Conservation (phyloP, 257 asterid genomes). For the Prunella vulgaris region DNA sequence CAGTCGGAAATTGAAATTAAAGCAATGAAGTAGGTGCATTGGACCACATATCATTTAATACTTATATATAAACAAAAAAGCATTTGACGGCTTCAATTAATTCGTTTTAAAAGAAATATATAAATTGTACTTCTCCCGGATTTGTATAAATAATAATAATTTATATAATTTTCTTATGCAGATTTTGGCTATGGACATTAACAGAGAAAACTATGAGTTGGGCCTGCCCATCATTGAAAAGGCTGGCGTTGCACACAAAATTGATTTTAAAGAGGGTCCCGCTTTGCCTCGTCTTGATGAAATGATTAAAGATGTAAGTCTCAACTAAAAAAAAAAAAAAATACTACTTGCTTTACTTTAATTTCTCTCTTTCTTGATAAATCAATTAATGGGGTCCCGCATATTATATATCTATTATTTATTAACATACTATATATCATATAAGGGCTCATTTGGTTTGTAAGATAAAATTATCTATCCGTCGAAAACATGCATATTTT, state of each 20-base stretch:
- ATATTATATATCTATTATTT: no score
- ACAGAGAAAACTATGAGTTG: slow-evolving; percentile 66
- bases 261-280: slow-evolving; percentile 53
- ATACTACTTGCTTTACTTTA: neutral
- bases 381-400: no score
- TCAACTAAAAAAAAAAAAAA: no score
- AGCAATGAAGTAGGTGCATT: neutral
- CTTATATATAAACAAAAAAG: neutral
- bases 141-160: neutral
- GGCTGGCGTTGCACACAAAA: slow-evolving; percentile 84
- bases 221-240: slow-evolving; percentile 68
- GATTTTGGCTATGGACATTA: slow-evolving; percentile 94
- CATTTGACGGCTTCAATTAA: neutral
- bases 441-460: no score
- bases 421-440: no score
- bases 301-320: slow-evolving; percentile 18
- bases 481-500: no score
- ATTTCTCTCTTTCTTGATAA: neutral
- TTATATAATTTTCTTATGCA: slow-evolving; percentile 23
- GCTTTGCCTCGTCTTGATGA: slow-evolving; percentile 27
- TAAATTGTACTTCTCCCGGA: neutral
- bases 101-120: no score
- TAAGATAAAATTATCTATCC: no score
- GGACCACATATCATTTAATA: no score
- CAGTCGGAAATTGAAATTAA: neutral